Conservation (phyloP, 345 rosid species). For the Eucalyptus cladocalyx region DNA sequence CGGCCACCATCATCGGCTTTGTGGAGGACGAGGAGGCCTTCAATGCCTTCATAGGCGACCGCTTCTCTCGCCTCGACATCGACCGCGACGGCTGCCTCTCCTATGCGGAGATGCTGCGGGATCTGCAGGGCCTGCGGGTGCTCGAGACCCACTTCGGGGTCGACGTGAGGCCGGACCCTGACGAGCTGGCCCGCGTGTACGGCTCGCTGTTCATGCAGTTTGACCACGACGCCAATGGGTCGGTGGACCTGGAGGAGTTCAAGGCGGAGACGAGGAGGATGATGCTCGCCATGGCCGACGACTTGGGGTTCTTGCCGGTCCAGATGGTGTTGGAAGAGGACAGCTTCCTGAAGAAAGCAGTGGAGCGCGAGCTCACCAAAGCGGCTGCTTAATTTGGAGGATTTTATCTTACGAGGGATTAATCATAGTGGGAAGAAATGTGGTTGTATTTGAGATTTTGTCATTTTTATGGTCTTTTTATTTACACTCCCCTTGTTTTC, state of each 20-base stretch:
- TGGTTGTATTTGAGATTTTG: background rate
- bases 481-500: background rate
- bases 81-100: background rate
- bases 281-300: background rate
- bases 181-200: background rate
- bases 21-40: background rate
- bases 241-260: slow-evolving; percentile 5
- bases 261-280: slow-evolving; percentile 1
- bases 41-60: background rate
- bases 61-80: background rate
- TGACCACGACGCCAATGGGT: background rate
- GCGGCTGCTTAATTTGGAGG: background rate
- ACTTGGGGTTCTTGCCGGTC: slow-evolving; percentile 30
- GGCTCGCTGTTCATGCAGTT: background rate
- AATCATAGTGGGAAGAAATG: background rate
- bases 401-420: background rate
- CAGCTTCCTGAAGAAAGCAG: slow-evolving; percentile 32
- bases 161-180: background rate
- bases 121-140: background rate
- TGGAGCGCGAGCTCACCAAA: slow-evolving; percentile 18
- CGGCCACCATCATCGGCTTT: background rate
- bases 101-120: background rate
- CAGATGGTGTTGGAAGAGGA: slow-evolving; percentile 42
- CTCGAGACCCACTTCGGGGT: background rate
- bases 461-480: background rate